Conservation (phyloP, 805 yeast genomes). For the Pichia ethanolica region DNA sequence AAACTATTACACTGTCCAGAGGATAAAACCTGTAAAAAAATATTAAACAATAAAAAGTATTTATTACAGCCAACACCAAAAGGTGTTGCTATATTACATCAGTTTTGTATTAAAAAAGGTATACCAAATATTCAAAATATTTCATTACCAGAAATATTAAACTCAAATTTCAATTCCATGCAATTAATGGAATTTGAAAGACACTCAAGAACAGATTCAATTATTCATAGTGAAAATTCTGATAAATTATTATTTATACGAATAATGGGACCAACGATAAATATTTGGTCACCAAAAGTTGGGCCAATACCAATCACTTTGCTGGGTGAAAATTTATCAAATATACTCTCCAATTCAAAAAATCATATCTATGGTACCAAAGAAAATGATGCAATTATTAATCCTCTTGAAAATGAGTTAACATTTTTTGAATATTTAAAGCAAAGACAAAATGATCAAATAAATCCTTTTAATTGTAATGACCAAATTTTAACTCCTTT, state of each 20-base stretch:
- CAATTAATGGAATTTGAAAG: slow-evolving; percentile 62
- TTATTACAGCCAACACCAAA: slow-evolving; percentile 83
- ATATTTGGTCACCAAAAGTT: slow-evolving; percentile 57
- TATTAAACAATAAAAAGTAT: slow-evolving; percentile 30
- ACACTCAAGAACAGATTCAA: slow-evolving; percentile 45
- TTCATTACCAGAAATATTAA: slow-evolving; percentile 27
- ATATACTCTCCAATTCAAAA: neutral
- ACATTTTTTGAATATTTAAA: slow-evolving; percentile 19
- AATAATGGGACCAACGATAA: slow-evolving; percentile 60
- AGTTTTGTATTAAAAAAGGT: slow-evolving; percentile 53
- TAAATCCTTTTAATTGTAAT: neutral
- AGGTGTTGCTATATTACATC: slow-evolving; percentile 65
- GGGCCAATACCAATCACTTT: slow-evolving; percentile 42
- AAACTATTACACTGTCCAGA: slow-evolving; percentile 67
- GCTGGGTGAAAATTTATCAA: slow-evolving; percentile 10
- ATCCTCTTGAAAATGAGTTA: slow-evolving; percentile 10
- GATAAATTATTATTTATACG: slow-evolving; percentile 53
- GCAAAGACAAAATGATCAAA: slow-evolving; percentile 13
- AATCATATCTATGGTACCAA: neutral
- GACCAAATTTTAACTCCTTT: no score
- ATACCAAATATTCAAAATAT: slow-evolving; percentile 18
- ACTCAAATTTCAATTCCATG: slow-evolving; percentile 63
- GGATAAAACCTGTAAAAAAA: slow-evolving; percentile 53
- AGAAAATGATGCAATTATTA: neutral
- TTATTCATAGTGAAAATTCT: slow-evolving; percentile 55